Conservation (phyloP, 805 yeast genomes). For the Cyberlindnera americana region DNA sequence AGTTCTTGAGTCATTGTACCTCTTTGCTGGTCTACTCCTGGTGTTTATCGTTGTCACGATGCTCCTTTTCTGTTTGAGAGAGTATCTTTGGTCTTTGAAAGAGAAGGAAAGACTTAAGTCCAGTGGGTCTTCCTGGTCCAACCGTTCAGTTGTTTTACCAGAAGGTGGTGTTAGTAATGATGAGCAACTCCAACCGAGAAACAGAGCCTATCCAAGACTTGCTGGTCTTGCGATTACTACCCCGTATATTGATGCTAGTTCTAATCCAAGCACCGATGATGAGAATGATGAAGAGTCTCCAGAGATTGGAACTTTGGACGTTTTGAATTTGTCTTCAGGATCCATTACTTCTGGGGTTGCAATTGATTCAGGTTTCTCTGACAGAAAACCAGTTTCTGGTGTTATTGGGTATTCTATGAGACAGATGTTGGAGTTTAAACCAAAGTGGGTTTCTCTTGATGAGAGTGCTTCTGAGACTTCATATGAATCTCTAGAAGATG, state of each 20-base stretch:
- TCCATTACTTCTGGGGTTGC: too few relatives aligned
- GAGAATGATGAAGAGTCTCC: background rate
- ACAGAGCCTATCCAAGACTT: conserved; percentile 24
- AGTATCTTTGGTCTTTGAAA: conserved; percentile 25
- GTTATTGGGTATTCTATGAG: conserved; percentile 17
- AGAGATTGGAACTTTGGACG: background rate
- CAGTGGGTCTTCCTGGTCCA: conserved; percentile 23
- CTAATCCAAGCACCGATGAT: background rate
- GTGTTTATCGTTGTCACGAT: conserved; percentile 18
- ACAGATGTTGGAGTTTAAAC: conserved; percentile 18
- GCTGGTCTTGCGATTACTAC: background rate
- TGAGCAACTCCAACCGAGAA: conserved; percentile 2
- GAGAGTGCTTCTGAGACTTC: background rate
- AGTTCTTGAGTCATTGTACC: conserved; percentile 23
- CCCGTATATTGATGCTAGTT: background rate
- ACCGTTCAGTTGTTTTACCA: conserved; percentile 7
- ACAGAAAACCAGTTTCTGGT: conserved; percentile 1
- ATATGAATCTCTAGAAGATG: background rate
- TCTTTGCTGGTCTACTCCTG: conserved; percentile 24
- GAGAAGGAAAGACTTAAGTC: conserved; percentile 17
- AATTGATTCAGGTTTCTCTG: background rate
- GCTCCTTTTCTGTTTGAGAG: conserved; percentile 27
- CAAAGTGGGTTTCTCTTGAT: conserved; percentile 14
- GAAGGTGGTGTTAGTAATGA: conserved; percentile 1
- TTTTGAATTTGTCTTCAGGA: background rate